phyloP scores from a whole-genome alignment of 2,329 filamentous ascomycete species.

The Talaromyces pinophilus region DNA sequence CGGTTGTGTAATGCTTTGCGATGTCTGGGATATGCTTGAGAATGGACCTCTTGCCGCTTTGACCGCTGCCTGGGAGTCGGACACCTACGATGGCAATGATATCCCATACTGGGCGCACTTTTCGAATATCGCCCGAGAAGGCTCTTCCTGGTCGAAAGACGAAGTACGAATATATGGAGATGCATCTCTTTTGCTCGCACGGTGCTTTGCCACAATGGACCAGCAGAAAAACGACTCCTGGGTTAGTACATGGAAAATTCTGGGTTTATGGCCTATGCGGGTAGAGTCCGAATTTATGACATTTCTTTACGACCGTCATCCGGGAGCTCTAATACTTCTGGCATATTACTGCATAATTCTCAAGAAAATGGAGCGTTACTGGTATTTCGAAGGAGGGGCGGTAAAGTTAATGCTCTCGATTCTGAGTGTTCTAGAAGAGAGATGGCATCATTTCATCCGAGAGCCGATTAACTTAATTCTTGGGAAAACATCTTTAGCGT shows the following conservation, averaged over 20 bases:
- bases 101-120: conserved; percentile 2
- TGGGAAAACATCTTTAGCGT: background rate
- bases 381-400: conserved; percentile 40
- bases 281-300: conserved; percentile 36
- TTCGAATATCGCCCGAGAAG: background rate
- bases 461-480: background rate
- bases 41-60: conserved; percentile 23
- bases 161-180: background rate
- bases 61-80: conserved; percentile 30
- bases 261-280: conserved; percentile 41
- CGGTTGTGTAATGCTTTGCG: conserved; percentile 29
- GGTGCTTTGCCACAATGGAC: background rate
- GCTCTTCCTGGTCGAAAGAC: background rate
- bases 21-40: conserved; percentile 27
- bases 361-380: conserved; percentile 37
- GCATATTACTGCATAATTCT: conserved; percentile 43
- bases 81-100: background rate
- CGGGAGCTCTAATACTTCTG: conserved; percentile 40
- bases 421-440: background rate
- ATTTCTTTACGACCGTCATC: conserved; percentile 34
- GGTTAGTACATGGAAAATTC: conserved; percentile 31
- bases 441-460: conserved; percentile 1
- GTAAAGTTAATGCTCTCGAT: conserved; percentile 4
- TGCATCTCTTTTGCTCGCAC: background rate
- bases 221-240: conserved; percentile 25